phyloP scores from a whole-genome alignment of 257 asterid genomes.

The Rhazya stricta region DNA sequence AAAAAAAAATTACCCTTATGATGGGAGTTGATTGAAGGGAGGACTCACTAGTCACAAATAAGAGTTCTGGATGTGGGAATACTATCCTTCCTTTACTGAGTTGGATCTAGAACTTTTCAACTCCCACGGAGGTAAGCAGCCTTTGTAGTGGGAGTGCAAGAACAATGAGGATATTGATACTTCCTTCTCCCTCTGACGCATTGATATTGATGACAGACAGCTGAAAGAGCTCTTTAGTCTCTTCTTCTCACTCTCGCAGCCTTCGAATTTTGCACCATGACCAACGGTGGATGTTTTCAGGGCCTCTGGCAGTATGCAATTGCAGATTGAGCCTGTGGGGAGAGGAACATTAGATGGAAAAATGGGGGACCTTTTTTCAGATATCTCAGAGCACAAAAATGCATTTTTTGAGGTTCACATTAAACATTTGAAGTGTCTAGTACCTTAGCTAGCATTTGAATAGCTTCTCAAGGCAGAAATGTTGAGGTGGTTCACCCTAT shows the following conservation, averaged over 20 bases:
- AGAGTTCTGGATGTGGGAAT: not conserved
- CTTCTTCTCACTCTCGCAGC: constrained; percentile 51
- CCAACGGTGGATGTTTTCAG: constrained; percentile 34
- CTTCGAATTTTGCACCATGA: constrained; percentile 30
- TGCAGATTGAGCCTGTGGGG: constrained; percentile 62
- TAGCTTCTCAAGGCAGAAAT: not conserved
- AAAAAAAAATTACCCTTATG: not conserved
- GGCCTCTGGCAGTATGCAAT: constrained; percentile 61
- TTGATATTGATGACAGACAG: constrained; percentile 54
- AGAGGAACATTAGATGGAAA: not conserved
- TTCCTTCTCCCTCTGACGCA: constrained; percentile 48
- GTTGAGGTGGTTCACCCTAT: not conserved
- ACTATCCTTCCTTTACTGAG: constrained; percentile 35
- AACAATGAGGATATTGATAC: constrained; percentile 64
- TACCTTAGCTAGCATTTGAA: not conserved
- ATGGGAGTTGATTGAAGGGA: not conserved
- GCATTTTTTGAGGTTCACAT: not conserved
- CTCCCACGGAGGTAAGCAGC: constrained; percentile 60
- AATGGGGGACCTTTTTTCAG: not conserved
- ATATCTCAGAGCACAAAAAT: not conserved
- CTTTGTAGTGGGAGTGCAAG: constrained; percentile 63
- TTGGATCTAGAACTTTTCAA: constrained; percentile 37
- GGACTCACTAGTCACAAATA: not conserved
- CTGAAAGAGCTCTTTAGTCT: constrained; percentile 46
- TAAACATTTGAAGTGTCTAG: not conserved